Base-by-base conservation (phyloP, 805 yeast genomes). In the Yarrowia hollandica region DNA sequence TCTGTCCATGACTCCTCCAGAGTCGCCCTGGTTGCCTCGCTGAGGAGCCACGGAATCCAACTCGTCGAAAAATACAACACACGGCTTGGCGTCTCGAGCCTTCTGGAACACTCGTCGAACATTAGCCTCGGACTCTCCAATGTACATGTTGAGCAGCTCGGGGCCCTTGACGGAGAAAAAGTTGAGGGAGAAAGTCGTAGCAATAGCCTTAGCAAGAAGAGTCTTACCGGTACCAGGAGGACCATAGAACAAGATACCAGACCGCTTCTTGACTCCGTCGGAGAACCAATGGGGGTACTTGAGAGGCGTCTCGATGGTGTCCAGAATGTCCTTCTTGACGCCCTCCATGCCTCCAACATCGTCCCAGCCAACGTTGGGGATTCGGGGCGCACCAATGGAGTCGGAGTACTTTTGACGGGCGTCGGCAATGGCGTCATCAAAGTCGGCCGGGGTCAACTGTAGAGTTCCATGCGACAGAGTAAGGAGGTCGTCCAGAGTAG, bases 221-320 rank as follows among this genome's bases (percentile, higher is more conserved):
- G 99, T 94, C 70, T 94, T 94, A 65, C 99, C 99, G 0, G 99
- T 94, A 21, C 99, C 99, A 0, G 99, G 99, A 0, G 99, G 99
- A 0, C 99, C 99, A 73, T 94, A 94, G 70, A 94, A 90, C 63
- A 94, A 74, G 34, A 94, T 88, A 50, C 99, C 99, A 67, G 95
- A 85, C 72, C 99, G 80, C 69, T 92, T 92, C 71, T 94, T 92
- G 69, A 94, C 81, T 0, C 98, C 98, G 44, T 84, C 84, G 54
- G 84, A 80, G 72, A 92, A 92, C 60, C 94, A 74, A 64, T 90
- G 96, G 0, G 98, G 98, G 69, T 88, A 91, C 67, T 88, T 90
- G 68, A 92, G 76, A 2, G 99, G 99, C 87, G 92, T 82, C 65
- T 92, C 98, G 62, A 94, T 91, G 0, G 99, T 92, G 68, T 94